Base-by-base conservation (phyloP, 345 rosid genomes). In the Heritiera littoralis region DNA sequence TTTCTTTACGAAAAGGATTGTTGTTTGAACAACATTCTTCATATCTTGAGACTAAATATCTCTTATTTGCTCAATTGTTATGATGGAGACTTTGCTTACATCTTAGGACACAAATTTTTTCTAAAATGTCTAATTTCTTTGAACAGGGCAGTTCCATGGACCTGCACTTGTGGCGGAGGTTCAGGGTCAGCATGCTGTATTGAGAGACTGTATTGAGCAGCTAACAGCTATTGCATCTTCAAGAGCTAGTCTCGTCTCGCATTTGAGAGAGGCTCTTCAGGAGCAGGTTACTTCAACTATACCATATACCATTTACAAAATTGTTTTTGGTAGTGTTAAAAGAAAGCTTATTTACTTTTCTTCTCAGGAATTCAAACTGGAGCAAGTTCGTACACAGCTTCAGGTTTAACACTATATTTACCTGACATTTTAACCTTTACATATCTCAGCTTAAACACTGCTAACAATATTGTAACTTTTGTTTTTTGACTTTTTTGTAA, bases 281-380 rank as follows among this genome's bases (percentile, higher is more conserved):
- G 99, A 93, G 82, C 94, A 95, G 98, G 99, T 95, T 82, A 17
- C 79, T 63, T 75, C 43, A 64, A 80, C 74, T 78, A 23, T 40
- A 66, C 54, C 63, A 49, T 78, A 23, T 40, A 66, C 54, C 63
- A 49, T 60, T 68, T 80, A 35, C 56, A 70, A 28, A 72, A 73
- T 74, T 66, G 35, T 70, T 51, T 68, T 13, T 17, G 40, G 20
- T 66, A 66, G 71, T 72, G 15, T 15, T 72, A 64, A 49, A 77
- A 46, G 67, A 63, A 81, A 75, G 75, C 81, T 78, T 75, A 80
- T 81, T 66, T 65, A 15, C 74, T 81, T 77, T 79, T 76, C 2
- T 68, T 55, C 70, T 76, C 86, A 95, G 99, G 99, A 95, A 83
- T 75, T 84, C 83, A 93, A 90, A 87, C 90, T 93, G 85, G 91